Conservation (phyloP, 1,139 yeast species). For the Candida labiduridarum region DNA sequence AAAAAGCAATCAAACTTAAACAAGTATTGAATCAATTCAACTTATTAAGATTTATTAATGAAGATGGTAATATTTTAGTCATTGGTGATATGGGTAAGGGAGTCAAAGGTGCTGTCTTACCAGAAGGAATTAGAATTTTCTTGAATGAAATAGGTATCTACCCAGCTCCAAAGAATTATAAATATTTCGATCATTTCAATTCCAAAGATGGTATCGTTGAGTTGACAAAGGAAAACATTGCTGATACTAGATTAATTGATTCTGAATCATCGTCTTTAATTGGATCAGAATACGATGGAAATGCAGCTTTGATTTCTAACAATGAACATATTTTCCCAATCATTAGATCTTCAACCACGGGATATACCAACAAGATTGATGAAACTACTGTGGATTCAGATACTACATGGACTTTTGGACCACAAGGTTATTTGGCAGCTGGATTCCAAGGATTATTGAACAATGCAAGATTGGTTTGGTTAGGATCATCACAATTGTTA, state of each 20-base stretch:
- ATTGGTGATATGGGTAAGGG: slow-evolving; percentile 41
- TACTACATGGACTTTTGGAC: slow-evolving; percentile 77
- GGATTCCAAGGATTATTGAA: slow-evolving; percentile 73
- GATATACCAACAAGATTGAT: slow-evolving; percentile 52
- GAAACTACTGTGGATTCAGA: slow-evolving; percentile 43
- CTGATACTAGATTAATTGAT: slow-evolving; percentile 23
- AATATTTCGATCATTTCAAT: slow-evolving; percentile 66
- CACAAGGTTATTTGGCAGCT: slow-evolving; percentile 76
- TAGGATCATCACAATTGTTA: slow-evolving; percentile 66
- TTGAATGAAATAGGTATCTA: slow-evolving; percentile 81
- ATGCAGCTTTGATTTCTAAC: slow-evolving; percentile 44
- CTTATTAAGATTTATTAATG: slow-evolving; percentile 53
- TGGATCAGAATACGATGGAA: slow-evolving; percentile 33
- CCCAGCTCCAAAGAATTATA: slow-evolving; percentile 78
- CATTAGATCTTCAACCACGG: slow-evolving; percentile 66
- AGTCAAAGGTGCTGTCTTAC: slow-evolving; percentile 34
- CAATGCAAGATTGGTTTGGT: slow-evolving; percentile 81
- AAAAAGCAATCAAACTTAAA: slow-evolving; percentile 36
- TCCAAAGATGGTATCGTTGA: slow-evolving; percentile 23
- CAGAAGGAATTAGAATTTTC: slow-evolving; percentile 68
- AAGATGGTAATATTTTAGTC: slow-evolving; percentile 75
- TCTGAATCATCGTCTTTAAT: slow-evolving; percentile 16
- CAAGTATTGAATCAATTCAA: slow-evolving; percentile 32
- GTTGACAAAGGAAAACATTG: slow-evolving; percentile 28
- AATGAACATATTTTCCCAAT: slow-evolving; percentile 73